phyloP scores from a whole-genome alignment of 1,139 yeast genomes.

The Taphrina pruni region DNA sequence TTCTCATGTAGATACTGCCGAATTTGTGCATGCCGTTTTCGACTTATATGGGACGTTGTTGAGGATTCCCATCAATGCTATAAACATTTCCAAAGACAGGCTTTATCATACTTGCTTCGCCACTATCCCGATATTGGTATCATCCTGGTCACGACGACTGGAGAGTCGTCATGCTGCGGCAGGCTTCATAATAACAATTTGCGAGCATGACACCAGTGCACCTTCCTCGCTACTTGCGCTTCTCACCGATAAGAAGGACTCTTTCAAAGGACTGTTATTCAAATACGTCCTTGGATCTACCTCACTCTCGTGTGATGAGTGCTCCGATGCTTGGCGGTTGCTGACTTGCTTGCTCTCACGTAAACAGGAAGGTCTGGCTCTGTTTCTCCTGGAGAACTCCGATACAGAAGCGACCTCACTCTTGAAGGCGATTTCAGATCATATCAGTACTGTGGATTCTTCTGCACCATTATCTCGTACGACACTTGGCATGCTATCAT shows the following conservation, averaged over 20 bases:
- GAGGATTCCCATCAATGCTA: background rate
- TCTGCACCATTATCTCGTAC: conserved; percentile 50
- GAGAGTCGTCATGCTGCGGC: background rate
- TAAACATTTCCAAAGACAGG: background rate
- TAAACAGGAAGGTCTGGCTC: conserved; percentile 56
- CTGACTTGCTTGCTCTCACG: conserved; percentile 80
- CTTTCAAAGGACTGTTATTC: conserved; percentile 64
- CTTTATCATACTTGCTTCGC: conserved; percentile 1
- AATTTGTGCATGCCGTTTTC: background rate
- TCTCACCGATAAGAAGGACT: conserved; percentile 66
- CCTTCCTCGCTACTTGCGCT: conserved; percentile 65
- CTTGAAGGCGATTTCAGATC: conserved; percentile 65
- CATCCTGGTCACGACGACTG: conserved; percentile 2
- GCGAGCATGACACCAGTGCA: background rate
- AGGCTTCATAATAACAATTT: background rate
- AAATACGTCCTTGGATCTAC: conserved; percentile 65
- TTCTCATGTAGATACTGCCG: background rate
- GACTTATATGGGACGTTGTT: background rate
- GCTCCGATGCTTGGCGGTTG: conserved; percentile 80
- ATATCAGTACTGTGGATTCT: conserved; percentile 51
- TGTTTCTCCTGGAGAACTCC: conserved; percentile 48
- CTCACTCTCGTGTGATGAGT: conserved; percentile 74
- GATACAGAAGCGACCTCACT: conserved; percentile 53
- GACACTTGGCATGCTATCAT: conserved; percentile 48
- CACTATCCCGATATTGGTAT: background rate